Conservation (phyloP, 2,329 filamentous ascomycete species). For the Aspergillus pseudotamarii region DNA sequence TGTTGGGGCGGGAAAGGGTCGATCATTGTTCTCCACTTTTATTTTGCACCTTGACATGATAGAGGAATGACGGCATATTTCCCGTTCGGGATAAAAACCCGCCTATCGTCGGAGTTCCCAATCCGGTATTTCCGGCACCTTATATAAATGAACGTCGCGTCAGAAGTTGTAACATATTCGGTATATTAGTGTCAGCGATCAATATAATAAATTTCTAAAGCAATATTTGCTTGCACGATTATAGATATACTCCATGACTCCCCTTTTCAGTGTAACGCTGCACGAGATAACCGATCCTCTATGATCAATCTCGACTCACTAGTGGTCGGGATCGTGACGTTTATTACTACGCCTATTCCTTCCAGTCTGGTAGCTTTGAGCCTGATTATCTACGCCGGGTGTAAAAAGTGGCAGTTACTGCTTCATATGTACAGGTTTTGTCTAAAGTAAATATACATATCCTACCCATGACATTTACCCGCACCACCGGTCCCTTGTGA, state of each 20-base stretch:
- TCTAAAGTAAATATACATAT: neutral
- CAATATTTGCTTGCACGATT: neutral
- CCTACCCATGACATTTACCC: constrained; percentile 20
- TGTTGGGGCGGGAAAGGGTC: neutral
- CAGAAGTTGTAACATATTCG: neutral
- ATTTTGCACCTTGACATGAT: neutral
- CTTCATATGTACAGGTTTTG: too few species aligned
- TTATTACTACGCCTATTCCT: neutral
- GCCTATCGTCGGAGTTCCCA: neutral
- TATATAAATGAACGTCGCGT: neutral
- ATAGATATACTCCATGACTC: neutral
- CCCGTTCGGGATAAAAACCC: neutral
- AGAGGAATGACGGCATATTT: neutral
- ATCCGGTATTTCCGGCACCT: neutral
- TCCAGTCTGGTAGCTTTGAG: neutral
- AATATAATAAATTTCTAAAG: neutral
- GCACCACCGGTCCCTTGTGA: constrained; percentile 35
- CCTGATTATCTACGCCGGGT: neutral
- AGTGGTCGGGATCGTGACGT: neutral
- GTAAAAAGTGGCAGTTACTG: too few species aligned
- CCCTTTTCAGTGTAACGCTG: neutral
- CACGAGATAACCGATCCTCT: neutral
- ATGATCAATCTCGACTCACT: neutral
- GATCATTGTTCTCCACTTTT: neutral
- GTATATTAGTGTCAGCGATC: neutral